A percentile compares a stretch with the other conserved stretches of the same genome.
Evolutionary conservation across 805 yeast species (phyloP).

Genomic region (Yamadazyma olivae): DNA sequence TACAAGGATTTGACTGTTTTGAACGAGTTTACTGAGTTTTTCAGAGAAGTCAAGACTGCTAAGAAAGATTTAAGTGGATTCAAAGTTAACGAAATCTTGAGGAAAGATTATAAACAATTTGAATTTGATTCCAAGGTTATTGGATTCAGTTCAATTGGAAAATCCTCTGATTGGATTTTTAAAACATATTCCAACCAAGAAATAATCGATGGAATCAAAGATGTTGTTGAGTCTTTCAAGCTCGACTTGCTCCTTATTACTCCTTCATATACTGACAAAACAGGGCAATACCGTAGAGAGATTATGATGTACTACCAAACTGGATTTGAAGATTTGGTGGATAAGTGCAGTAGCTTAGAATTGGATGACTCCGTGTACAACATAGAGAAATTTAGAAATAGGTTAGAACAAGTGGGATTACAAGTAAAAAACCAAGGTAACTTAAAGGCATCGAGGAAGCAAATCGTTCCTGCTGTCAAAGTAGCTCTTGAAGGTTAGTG

Average conservation of each 20-base stretch:
- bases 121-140: conserved; percentile 38
- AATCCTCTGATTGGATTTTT: conserved; percentile 54
- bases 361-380: conserved; percentile 25
- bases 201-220: conserved; percentile 18
- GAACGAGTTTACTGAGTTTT: not conserved
- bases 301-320: conserved; percentile 1
- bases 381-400: conserved; percentile 1
- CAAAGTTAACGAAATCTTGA: conserved; percentile 55
- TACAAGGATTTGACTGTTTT: conserved; percentile 22
- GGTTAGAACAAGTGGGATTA: conserved; percentile 13
- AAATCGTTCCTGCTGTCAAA: conserved; percentile 68
- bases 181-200: conserved; percentile 21
- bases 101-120: conserved; percentile 85
- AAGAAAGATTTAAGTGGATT: conserved; percentile 67
- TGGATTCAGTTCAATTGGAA: conserved; percentile 79
- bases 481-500: conserved; percentile 21
- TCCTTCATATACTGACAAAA: conserved; percentile 36
- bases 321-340: not conserved
- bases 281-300: conserved; percentile 19
- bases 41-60: conserved; percentile 33
- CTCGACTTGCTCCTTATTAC: conserved; percentile 34
- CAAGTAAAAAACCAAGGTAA: conserved; percentile 45
- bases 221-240: conserved; percentile 15
- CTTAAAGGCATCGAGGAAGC: conserved; percentile 72
- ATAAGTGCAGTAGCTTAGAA: conserved; percentile 15